phyloP scores from a whole-genome alignment of 257 asterid species.

The Vinca minor region DNA sequence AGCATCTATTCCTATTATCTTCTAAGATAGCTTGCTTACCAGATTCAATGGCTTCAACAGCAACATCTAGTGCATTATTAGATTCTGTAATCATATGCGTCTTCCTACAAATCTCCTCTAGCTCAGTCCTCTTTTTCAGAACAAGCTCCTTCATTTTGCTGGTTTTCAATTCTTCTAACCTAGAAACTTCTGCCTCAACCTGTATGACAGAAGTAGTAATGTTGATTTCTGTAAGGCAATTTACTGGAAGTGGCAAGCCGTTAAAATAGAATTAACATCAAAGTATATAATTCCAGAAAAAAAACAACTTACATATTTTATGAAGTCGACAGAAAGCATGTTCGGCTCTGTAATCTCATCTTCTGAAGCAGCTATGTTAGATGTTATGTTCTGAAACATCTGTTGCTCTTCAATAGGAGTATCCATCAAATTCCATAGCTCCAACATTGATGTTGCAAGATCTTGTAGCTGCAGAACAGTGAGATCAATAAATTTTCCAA shows the following conservation, averaged over 20 bases:
- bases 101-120: conserved; percentile 76
- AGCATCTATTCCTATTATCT: background rate
- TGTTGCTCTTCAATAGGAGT: conserved; percentile 89
- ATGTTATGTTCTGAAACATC: conserved; percentile 70
- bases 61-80: conserved; percentile 46
- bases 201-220: conserved; percentile 22
- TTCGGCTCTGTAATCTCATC: conserved; percentile 76
- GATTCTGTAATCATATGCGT: conserved; percentile 69
- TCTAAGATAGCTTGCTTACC: conserved; percentile 34
- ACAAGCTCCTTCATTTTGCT: conserved; percentile 98
- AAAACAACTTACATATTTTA: conserved; percentile 49
- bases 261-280: background rate
- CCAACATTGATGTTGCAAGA: conserved; percentile 75
- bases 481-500: conserved; percentile 18
- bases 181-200: conserved; percentile 83
- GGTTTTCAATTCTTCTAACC: conserved; percentile 78
- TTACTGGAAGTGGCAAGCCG: background rate
- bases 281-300: background rate
- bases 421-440: conserved; percentile 99
- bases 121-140: conserved; percentile 79
- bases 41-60: conserved; percentile 77
- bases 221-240: conserved; percentile 12
- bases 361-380: conserved; percentile 83
- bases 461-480: conserved; percentile 59
- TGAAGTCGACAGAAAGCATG: conserved; percentile 66